Evolutionary conservation across 1,284 basidiomycete species (phyloP).

Genomic region (Boletus smithii): DNA sequence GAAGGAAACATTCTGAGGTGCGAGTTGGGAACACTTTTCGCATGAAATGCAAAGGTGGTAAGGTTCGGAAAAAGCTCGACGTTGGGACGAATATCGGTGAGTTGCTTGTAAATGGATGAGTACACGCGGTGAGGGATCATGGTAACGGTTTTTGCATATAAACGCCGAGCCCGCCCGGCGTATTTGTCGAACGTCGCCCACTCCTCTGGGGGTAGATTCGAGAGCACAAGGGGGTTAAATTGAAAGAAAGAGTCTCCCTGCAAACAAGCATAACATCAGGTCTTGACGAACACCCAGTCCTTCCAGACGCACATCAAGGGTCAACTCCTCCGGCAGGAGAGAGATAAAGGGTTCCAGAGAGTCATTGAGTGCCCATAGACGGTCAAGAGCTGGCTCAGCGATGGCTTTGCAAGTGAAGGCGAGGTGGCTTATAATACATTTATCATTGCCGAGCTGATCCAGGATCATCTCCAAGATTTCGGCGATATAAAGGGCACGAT

Average conservation of each 20-base stretch:
- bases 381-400: slow-evolving; percentile 26
- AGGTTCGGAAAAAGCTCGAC: slow-evolving; percentile 32
- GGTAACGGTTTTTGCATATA: slow-evolving; percentile 27
- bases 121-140: slow-evolving; percentile 29
- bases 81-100: slow-evolving; percentile 24
- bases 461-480: slow-evolving; percentile 29
- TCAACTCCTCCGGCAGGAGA: slow-evolving; percentile 21
- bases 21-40: slow-evolving; percentile 12
- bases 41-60: slow-evolving; percentile 15
- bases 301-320: slow-evolving; percentile 20
- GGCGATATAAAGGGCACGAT: slow-evolving; percentile 20
- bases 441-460: slow-evolving; percentile 22
- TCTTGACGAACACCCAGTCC: background rate
- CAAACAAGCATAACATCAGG: slow-evolving; percentile 5
- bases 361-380: slow-evolving; percentile 29
- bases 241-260: slow-evolving; percentile 25
- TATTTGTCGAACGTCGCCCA: slow-evolving; percentile 27
- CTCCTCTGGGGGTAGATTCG: slow-evolving; percentile 13
- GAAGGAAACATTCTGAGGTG: slow-evolving; percentile 23
- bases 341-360: slow-evolving; percentile 26
- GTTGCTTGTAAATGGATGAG: slow-evolving; percentile 32
- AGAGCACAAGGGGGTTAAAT: slow-evolving; percentile 8
- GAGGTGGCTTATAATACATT: slow-evolving; percentile 22
- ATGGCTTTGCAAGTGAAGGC: slow-evolving; percentile 30
- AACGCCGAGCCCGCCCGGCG: slow-evolving; percentile 21